These are phyloP conservation scores for Alternaria gansuensis DNA, from an alignment of 2,329 filamentous ascomycete genomes.

Conservation along the genomic window DNA sequence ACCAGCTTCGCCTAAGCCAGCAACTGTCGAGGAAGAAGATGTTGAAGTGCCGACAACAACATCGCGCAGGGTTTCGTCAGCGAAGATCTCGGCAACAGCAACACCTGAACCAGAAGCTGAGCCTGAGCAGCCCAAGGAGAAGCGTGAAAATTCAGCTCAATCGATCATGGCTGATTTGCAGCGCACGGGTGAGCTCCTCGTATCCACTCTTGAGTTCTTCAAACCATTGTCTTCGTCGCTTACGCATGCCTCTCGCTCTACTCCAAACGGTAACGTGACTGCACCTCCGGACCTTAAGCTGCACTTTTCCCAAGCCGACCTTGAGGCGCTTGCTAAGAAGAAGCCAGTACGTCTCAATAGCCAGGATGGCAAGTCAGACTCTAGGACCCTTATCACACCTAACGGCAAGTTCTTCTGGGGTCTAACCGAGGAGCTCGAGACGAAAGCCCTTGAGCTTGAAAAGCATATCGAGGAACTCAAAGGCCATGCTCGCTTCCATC, in stretches of 20 bases:
- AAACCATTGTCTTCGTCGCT: conserved; percentile 52
- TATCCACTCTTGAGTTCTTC: conserved; percentile 55
- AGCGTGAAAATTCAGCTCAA: conserved; percentile 44
- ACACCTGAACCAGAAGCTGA: conserved; percentile 41
- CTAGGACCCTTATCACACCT: conserved; percentile 75
- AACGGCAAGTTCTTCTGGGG: conserved; percentile 80
- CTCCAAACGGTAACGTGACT: conserved; percentile 29
- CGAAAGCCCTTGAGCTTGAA: conserved; percentile 75
- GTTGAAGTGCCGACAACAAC: conserved; percentile 25
- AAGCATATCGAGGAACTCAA: conserved; percentile 51
- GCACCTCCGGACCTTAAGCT: conserved; percentile 50
- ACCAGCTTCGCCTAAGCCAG: conserved; percentile 43
- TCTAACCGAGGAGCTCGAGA: conserved; percentile 72
- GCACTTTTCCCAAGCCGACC: conserved; percentile 54
- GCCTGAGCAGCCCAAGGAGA: conserved; percentile 45
- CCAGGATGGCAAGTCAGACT: conserved; percentile 56
- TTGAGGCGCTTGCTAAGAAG: conserved; percentile 65
- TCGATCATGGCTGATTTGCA: conserved; percentile 54
- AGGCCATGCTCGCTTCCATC: conserved; percentile 43
- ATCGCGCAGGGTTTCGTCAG: conserved; percentile 31
- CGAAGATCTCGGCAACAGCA: conserved; percentile 32
- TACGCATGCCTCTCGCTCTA: conserved; percentile 41
- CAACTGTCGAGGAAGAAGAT: conserved; percentile 42
- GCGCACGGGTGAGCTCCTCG: conserved; percentile 51
- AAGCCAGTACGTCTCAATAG: conserved; percentile 57